A percentile compares a stretch with the other conserved stretches of the same genome.
Evolutionary conservation across 495 filamentous ascomycete genomes (phyloP).

Genomic region (Geoglossum glabrum): DNA sequence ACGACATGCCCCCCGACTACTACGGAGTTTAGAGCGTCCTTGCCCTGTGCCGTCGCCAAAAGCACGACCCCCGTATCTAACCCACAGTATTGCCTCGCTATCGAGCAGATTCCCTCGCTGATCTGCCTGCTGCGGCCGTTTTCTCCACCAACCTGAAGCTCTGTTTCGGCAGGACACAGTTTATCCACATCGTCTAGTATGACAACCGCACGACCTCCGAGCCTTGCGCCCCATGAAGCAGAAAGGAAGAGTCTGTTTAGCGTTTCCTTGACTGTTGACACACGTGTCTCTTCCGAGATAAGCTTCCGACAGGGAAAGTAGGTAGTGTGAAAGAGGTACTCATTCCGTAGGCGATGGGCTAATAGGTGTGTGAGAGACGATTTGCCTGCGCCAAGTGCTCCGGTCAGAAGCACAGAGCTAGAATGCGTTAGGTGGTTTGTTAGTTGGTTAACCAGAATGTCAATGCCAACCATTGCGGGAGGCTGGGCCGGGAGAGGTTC

Average conservation of each 20-base stretch:
- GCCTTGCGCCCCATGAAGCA: constrained; percentile 72
- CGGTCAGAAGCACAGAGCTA: constrained; percentile 75
- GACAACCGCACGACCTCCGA: constrained; percentile 63
- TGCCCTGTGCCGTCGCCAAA: constrained; percentile 78
- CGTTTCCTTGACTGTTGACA: constrained; percentile 78
- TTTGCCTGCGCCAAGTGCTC: constrained; percentile 79
- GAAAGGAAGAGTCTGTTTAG: constrained; percentile 64
- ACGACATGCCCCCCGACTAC: constrained; percentile 64
- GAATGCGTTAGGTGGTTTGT: constrained; percentile 54
- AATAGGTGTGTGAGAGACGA: constrained; percentile 48
- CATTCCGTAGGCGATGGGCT: constrained; percentile 40
- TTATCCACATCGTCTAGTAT: constrained; percentile 86
- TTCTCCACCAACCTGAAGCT: constrained; percentile 76
- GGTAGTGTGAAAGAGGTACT: constrained; percentile 50
- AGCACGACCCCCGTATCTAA: constrained; percentile 61
- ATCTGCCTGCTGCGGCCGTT: constrained; percentile 81
- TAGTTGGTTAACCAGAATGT: constrained; percentile 48
- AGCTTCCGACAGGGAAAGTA: constrained; percentile 71
- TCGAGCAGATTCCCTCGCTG: constrained; percentile 69
- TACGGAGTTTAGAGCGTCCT: constrained; percentile 67
- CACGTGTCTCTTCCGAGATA: constrained; percentile 68
- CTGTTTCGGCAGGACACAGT: constrained; percentile 78
- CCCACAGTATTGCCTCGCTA: constrained; percentile 62
- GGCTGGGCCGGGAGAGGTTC: constrained; percentile 29
- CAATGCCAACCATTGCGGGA: constrained; percentile 68